phyloP scores from a whole-genome alignment of 2,329 filamentous ascomycete genomes.

The Fusarium aywerte region DNA sequence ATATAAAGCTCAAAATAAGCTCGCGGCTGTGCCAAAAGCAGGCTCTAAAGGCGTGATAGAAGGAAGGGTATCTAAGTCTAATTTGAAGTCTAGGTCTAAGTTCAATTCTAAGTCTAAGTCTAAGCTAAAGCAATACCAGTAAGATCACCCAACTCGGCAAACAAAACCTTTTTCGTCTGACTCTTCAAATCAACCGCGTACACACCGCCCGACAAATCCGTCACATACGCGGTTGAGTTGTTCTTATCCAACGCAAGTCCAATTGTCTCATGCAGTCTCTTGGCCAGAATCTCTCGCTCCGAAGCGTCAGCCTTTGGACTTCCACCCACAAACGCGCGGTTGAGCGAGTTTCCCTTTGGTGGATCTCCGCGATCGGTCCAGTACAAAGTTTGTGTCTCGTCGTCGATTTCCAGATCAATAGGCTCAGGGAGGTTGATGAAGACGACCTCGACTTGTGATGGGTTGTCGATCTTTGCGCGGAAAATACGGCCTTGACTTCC shows the following conservation, averaged over 20 bases:
- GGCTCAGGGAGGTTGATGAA: neutral
- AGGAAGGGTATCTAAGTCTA: neutral
- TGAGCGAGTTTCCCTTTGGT: neutral
- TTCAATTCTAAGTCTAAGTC: too few species aligned
- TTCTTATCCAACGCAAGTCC: neutral
- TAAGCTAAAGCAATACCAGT: slow-evolving; percentile 9
- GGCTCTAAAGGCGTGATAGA: too few species aligned
- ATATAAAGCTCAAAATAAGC: too few species aligned
- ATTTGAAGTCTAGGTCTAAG: neutral
- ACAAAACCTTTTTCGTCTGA: neutral
- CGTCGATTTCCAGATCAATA: neutral
- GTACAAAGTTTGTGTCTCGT: neutral
- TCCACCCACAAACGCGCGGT: neutral
- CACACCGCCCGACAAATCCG: neutral
- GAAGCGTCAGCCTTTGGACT: neutral
- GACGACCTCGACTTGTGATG: neutral
- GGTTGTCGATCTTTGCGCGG: neutral
- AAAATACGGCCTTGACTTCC: neutral
- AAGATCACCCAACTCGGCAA: neutral
- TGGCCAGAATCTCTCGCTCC: neutral
- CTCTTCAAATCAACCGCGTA: neutral
- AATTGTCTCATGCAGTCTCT: neutral
- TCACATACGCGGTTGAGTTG: neutral
- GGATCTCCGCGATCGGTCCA: neutral
- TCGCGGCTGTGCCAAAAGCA: too few species aligned